Conservation (phyloP, 306 rosid genomes). For the Quercus engelmannii region DNA sequence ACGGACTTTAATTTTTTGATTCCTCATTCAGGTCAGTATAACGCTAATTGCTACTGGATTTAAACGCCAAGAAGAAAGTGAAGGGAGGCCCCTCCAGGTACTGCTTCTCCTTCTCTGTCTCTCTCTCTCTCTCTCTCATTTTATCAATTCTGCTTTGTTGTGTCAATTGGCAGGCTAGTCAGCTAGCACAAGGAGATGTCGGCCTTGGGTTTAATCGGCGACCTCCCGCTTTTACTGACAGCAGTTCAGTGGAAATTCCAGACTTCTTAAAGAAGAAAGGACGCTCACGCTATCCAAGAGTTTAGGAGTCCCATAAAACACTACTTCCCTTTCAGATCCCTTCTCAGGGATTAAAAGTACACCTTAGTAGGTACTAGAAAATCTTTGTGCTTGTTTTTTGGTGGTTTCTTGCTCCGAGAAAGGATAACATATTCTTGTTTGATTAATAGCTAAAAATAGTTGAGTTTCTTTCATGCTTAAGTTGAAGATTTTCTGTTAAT, state of each 20-base stretch:
- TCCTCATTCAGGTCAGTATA: constrained; percentile 75
- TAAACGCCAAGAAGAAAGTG: constrained; percentile 97
- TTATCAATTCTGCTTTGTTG: constrained; percentile 13
- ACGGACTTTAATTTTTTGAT: constrained; percentile 14
- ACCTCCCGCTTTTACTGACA: constrained; percentile 57
- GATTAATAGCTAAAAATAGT: constrained; percentile 31
- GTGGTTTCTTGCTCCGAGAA: constrained; percentile 38
- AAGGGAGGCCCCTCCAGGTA: constrained; percentile 78
- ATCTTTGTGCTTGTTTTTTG: constrained; percentile 17
- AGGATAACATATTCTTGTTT: constrained; percentile 28
- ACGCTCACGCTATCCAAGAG: constrained; percentile 91
- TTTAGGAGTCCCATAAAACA: constrained; percentile 26
- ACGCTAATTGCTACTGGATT: constrained; percentile 97
- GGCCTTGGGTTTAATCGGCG: constrained; percentile 47
- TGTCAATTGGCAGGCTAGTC: constrained; percentile 55
- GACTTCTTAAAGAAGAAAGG: constrained; percentile 97
- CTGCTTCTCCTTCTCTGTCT: constrained; percentile 4
- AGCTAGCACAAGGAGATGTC: constrained; percentile 57
- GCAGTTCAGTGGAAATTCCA: constrained; percentile 80
- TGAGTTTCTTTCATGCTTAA: constrained; percentile 12
- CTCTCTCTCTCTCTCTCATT: background rate
- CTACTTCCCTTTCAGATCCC: constrained; percentile 23
- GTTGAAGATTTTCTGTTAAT: background rate
- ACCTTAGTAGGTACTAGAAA: constrained; percentile 36
- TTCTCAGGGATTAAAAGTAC: constrained; percentile 31